These are phyloP conservation scores for Pseudogymnoascus sp. DNA, from an alignment of 2,329 filamentous ascomycete genomes.

Conservation along the genomic window DNA sequence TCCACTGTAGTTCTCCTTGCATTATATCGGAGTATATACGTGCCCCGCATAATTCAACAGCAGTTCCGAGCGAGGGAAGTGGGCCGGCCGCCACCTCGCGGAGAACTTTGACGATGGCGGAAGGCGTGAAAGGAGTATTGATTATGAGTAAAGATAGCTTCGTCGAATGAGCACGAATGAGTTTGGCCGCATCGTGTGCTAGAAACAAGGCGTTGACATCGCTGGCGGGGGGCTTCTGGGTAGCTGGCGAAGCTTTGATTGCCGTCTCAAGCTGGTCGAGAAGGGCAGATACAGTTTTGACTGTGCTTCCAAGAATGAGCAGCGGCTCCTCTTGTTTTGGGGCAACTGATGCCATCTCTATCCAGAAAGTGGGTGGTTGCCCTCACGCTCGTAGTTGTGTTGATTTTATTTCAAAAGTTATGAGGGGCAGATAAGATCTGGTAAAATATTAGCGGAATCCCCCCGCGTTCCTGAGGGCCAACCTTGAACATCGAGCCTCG, in stretches of 20 bases:
- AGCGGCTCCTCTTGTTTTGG: not conserved
- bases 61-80: slow-evolving; percentile 66
- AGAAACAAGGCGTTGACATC: slow-evolving; percentile 53
- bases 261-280: slow-evolving; percentile 21
- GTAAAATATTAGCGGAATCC: slow-evolving; percentile 6
- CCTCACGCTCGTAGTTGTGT: slow-evolving; percentile 1
- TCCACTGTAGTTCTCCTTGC: slow-evolving; percentile 52
- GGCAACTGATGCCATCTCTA: not conserved
- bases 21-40: slow-evolving; percentile 55
- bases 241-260: slow-evolving; percentile 11
- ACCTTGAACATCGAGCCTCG: not conserved
- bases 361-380: not conserved
- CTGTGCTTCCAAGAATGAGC: slow-evolving; percentile 13
- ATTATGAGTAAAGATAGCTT: slow-evolving; percentile 82
- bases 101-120: slow-evolving; percentile 63
- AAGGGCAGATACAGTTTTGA: slow-evolving; percentile 18
- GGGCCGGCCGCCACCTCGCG: slow-evolving; percentile 62
- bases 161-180: slow-evolving; percentile 75
- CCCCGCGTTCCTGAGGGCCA: not conserved
- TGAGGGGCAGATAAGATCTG: slow-evolving; percentile 7
- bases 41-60: slow-evolving; percentile 56
- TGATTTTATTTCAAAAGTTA: not conserved
- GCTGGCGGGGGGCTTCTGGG: slow-evolving; percentile 10
- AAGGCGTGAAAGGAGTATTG: slow-evolving; percentile 77
- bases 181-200: slow-evolving; percentile 60